phyloP scores from a whole-genome alignment of 805 yeast genomes.

The Komagataella pastoris region DNA sequence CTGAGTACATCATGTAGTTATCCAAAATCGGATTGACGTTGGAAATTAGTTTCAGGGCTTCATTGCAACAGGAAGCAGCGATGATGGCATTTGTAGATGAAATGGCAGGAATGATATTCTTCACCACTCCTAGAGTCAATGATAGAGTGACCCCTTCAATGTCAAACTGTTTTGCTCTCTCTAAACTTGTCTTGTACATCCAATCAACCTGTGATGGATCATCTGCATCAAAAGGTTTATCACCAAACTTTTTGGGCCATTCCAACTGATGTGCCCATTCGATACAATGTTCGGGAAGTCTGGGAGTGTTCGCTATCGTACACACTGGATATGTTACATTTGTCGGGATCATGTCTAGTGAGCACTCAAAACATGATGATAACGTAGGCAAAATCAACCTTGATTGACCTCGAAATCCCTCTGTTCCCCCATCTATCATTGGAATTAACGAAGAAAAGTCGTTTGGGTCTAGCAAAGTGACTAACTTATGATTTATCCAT shows the following conservation, averaged over 20 bases:
- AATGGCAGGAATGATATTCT: slow-evolving; percentile 85
- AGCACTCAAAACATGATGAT: slow-evolving; percentile 89
- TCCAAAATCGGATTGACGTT: slow-evolving; percentile 51
- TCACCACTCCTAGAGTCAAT: slow-evolving; percentile 76
- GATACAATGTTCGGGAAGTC: slow-evolving; percentile 87
- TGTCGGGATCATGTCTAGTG: slow-evolving; percentile 57
- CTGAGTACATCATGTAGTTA: slow-evolving; percentile 81
- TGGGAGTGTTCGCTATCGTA: slow-evolving; percentile 89
- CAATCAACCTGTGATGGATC: slow-evolving; percentile 48
- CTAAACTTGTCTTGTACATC: slow-evolving; percentile 39
- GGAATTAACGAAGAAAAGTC: slow-evolving; percentile 40
- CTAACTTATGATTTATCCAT: slow-evolving; percentile 69
- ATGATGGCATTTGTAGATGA: slow-evolving; percentile 90
- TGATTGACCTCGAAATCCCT: slow-evolving; percentile 86
- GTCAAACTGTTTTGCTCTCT: slow-evolving; percentile 49
- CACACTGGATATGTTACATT: slow-evolving; percentile 74
- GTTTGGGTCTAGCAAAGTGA: slow-evolving; percentile 44
- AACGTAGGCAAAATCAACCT: slow-evolving; percentile 77
- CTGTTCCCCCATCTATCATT: slow-evolving; percentile 90
- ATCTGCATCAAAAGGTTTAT: slow-evolving; percentile 52
- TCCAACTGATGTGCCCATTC: slow-evolving; percentile 76
- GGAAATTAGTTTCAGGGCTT: slow-evolving; percentile 68
- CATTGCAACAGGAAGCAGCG: slow-evolving; percentile 83
- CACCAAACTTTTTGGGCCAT: slow-evolving; percentile 47
- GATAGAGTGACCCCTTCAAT: slow-evolving; percentile 67